Conservation (phyloP, 805 yeast genomes). For the Saccharomycopsis amapae region DNA sequence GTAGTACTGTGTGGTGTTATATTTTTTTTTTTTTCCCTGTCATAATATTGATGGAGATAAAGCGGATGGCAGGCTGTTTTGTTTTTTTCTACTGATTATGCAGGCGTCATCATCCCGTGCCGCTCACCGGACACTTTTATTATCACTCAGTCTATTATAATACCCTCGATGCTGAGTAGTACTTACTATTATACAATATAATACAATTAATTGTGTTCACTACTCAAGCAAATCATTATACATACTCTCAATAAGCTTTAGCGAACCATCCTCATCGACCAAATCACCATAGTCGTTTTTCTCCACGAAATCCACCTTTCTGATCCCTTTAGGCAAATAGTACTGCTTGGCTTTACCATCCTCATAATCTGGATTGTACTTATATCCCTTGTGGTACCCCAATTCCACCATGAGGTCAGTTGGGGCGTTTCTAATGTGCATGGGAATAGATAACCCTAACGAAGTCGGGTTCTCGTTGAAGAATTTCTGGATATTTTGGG, state of each 20-base stretch:
- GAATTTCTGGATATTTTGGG: conserved; percentile 31
- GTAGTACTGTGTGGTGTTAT: no score
- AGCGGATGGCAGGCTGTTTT: no score
- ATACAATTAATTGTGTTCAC: no score
- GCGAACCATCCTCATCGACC: neutral
- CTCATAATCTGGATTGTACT: conserved; percentile 76
- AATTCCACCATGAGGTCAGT: conserved; percentile 82
- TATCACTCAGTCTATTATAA: no score
- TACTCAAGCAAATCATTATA: no score
- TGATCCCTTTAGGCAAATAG: conserved; percentile 62
- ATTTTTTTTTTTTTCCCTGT: no score
- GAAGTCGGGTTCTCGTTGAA: conserved; percentile 16
- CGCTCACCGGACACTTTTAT: no score
- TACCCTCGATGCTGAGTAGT: no score
- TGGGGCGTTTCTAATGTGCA: conserved; percentile 92
- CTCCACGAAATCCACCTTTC: conserved; percentile 42
- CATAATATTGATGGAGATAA: no score
- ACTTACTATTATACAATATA: no score
- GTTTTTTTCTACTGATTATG: neutral
- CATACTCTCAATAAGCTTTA: no score
- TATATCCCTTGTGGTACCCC: conserved; percentile 79
- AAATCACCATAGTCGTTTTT: conserved; percentile 26
- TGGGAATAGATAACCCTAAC: conserved; percentile 36
- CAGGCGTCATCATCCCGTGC: no score
- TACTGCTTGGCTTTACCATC: conserved; percentile 70